phyloP scores from a whole-genome alignment of 352 stramenopile species.

The Phytophthora idaei region DNA sequence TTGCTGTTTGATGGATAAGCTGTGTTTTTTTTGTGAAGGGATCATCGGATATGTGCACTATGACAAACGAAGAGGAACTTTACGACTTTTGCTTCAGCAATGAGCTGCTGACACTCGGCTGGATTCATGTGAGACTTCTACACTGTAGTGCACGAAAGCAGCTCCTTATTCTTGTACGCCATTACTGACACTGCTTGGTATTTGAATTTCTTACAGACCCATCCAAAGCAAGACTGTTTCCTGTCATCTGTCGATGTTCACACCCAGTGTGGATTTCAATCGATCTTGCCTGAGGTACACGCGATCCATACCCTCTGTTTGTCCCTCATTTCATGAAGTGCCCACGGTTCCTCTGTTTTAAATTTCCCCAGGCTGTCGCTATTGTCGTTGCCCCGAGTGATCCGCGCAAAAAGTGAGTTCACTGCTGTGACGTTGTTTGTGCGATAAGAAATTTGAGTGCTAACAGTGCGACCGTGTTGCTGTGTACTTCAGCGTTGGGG shows the following conservation, averaged over 20 bases:
- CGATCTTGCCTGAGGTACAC: constrained; percentile 83
- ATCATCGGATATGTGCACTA: constrained; percentile 84
- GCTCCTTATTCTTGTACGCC: neutral
- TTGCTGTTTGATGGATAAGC: neutral
- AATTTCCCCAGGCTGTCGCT: constrained; percentile 61
- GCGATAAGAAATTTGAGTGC: neutral
- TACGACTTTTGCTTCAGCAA: constrained; percentile 89
- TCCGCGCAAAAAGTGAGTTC: constrained; percentile 54
- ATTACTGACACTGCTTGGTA: neutral
- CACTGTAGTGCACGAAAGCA: neutral
- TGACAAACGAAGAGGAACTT: constrained; percentile 89
- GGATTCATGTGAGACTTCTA: constrained; percentile 84
- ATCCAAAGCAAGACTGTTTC: constrained; percentile 90
- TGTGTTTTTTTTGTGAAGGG: constrained; percentile 44
- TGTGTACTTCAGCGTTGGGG: constrained; percentile 60
- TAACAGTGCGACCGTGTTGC: neutral
- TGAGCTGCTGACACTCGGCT: constrained; percentile 89
- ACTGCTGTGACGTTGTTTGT: neutral
- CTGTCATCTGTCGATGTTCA: constrained; percentile 90
- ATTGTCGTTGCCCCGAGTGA: constrained; percentile 88
- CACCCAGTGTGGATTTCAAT: constrained; percentile 92
- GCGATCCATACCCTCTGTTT: neutral
- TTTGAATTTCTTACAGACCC: constrained; percentile 52
- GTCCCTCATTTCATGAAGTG: constrained; percentile 2
- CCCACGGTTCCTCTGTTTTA: constrained; percentile 10